Base-by-base conservation (phyloP, 805 yeast genomes). In the Hanseniaspora occidentalis region DNA sequence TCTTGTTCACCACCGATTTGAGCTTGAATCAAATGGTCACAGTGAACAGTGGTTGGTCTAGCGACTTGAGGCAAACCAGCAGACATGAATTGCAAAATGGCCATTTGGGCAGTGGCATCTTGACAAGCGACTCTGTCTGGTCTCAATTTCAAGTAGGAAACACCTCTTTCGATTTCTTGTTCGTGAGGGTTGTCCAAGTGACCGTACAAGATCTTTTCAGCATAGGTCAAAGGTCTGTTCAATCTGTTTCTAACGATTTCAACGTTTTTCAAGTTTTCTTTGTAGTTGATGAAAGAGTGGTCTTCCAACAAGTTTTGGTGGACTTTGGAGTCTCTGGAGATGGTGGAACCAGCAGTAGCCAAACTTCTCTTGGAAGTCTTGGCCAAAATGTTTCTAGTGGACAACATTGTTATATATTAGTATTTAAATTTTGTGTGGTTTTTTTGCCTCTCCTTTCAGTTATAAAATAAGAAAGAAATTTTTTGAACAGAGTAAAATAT, bases 41-140 rank as follows among this genome's bases (percentile, higher is more conserved):
- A 88, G 70, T 88, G 97, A 45, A 89, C 94, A 37, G 96, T 84
- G 47, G 88, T 84, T 42, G 96, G 96, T 47, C 89, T 89, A 43
- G 94, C 94, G 39, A 88, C 94, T 58, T 77, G 73, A 47, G 84
- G 80, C 76, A 86, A 69, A 56, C 94, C 95, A 53, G 95, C 94
- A 46, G 95, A 82, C 94, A 86, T 86, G 65, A 88, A 88, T 70
- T 88, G 97, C 58, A 88, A 70, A 52, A 88, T 75, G 43, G 96
- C 96, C 97, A 88, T 88, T 71, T 88, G 97, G 43, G 96, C 96
- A 44, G 96, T 85, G 43, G 97, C 97, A 71, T 88, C 97, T 71
- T 88, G 97, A 82, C 95, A 86, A 38, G 96, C 96, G 46, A 89
- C 96, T 65, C 97, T 78, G 65, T 88, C 97, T 42, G 97, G 97